Evolutionary conservation across 352 stramenopile species (phyloP), one percentile per base, ranked within the genome.

Genomic region (Pythium brachiatum): DNA sequence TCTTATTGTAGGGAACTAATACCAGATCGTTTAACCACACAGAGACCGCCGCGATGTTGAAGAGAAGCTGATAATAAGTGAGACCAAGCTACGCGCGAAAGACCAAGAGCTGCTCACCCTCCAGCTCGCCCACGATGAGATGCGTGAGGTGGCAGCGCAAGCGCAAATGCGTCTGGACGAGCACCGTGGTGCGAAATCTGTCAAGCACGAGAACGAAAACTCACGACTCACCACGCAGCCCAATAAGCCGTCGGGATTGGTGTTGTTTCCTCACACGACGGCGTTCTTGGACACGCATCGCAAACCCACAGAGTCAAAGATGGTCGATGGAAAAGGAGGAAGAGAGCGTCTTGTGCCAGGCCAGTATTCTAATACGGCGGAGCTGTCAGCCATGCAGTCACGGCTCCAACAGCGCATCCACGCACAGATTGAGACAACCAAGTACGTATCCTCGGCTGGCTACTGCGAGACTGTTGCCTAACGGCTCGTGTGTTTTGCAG

Each of bases 21-120:
- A 9, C 5, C 29, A 5, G 29, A 11, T 5, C 9, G 5, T 34
- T 5, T 9, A 9, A 34, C 29, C 29, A 34, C 29, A n/a, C 46
- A 89, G 80, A 54, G 78, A 88, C 29, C 86, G 84, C 32, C 73
- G 66, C 27, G 69, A 67, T n/a, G 26, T 76, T 0, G 75, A 89
- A 63, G 76, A 86, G 43, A 73, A 74, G 12, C 57, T 89, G 15
- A 65, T 64, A 0, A 50, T 57, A 6, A 68, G 53, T 18, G 70
- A 85, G 55, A 85, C 65, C 18, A 72, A 79, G 8, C 60, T 74
- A 0, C 62, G 70, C 27, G 64, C 64, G 1, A 76, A 76, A 59
- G 80, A 86, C 20, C 38, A 76, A 34, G 70, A 72, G 2, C 36
- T 82, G 0, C 31, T 46, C 5, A 76, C 74, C 27, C 64, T 81